Evolutionary conservation across 768 basidiomycete genomes (phyloP), one percentile per base, ranked within the genome.

Genomic region (Leccinum subgranulosum): DNA sequence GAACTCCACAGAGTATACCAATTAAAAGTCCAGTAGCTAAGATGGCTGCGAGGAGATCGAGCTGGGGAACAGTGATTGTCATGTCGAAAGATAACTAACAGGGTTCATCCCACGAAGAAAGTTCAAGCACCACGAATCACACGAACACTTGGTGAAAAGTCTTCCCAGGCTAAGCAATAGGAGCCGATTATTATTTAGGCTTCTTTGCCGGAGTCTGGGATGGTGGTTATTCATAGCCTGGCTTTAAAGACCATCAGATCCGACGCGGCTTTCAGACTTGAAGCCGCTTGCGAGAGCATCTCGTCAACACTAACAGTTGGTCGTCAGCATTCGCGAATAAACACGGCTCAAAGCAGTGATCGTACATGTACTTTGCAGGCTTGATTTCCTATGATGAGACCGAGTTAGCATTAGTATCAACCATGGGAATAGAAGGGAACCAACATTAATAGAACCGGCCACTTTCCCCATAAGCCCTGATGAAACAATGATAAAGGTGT

Each of bases 321-420:
- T 58, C 25, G 54, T 65, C n/a, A 69, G 46, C 27, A 56, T 49
- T 33, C 36, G 23, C 50, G 6, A 6, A 53, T 50, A 63, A 8
- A 47, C 10, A 33, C 48, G 23, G 23, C 28, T 47, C 27, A 55
- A 52, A 43, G 21, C 19, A 33, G 19, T 41, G 23, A n/a, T 23
- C 85, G 70, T 64, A 90, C 88, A 95, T 95, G 57, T 83, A 82
- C 70, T 87, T 89, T 5, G 93, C 94, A 1, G 92, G 86, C 68
- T 90, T 88, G 68, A 95, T 84, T 46, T 92, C 89, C 83, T 85
- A 53, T 9, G 49, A 39, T 23, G 14, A 15, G 29, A 62, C 49
- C 43, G 50, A 50, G 19, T 41, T 11, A 10, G 21, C 29, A 49
- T 63, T 25, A 64, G 58, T 33, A 54, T 31, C 51, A 28, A 11